Base-by-base conservation (phyloP, 129 eudicot genomes). In the Flaveria trinervia region DNA sequence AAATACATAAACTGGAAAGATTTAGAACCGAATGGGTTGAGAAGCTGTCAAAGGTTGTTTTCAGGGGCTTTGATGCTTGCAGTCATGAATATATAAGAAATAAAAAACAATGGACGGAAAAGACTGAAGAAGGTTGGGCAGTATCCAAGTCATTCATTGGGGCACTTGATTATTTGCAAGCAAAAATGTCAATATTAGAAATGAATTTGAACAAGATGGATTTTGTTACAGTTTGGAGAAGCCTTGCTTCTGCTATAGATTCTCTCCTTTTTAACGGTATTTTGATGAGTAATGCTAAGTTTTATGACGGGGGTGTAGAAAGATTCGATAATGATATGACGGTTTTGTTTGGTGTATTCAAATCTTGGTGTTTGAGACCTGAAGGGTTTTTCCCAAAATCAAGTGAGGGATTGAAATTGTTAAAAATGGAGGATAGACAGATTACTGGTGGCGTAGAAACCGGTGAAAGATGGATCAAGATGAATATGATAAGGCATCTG, bases 291-390 rank as follows among this genome's bases (percentile, higher is more conserved):
- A 80, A 88, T 44, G 72, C 78, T 2, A 95, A 86, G 88, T 89
- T 95, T 79, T 30, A 73, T 9, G 85, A 86, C 14, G 82, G 81
- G 11, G 99, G 99, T 75, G 93, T 88, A 60, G 90, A 84, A 86
- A 88, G 86, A 79, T 77, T 95, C 64, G 80, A 74, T 20, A 86
- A 82, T 44, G 99, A 95, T 81, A 66, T 95, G 82, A 70, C 55
- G 39, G 90, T 89, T 81, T 55, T 95, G 50, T 91, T 86, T 68
- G 96, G 94, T 51, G 86, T 92, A 20, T 95, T 91, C 45, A 81
- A 82, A 18, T 61, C 85, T 44, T 91, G 97, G 99, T 95, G 99
- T 82, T 72, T 91, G 85, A 88, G 97, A 75, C 99, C 97, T 1
- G 96, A 91, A 84, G 96, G 99, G 25, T 95, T 91, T 78, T 91